Evolutionary conservation across 1,284 basidiomycete species (phyloP).

Genomic region (Ceratobasidium sp.): DNA sequence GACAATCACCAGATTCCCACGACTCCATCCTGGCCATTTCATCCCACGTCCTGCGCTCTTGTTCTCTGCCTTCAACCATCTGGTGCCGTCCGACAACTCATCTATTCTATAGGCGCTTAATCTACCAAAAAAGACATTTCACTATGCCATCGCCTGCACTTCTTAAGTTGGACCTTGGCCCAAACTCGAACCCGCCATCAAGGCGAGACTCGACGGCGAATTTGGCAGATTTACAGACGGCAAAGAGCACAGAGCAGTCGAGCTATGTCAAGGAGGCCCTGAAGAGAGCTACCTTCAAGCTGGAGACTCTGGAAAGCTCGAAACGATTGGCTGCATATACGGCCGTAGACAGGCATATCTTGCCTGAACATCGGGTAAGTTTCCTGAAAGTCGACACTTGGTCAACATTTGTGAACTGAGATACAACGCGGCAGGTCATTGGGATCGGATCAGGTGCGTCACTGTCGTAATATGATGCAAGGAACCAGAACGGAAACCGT

Average conservation of each 20-base stretch:
- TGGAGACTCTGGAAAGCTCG: slow-evolving; percentile 71
- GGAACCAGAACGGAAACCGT: background rate
- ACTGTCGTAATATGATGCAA: slow-evolving; percentile 13
- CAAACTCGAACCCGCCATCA: slow-evolving; percentile 40
- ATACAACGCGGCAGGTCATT: slow-evolving; percentile 71
- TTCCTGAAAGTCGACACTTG: slow-evolving; percentile 3
- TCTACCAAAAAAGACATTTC: slow-evolving; percentile 3
- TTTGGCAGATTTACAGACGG: background rate
- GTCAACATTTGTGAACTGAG: slow-evolving; percentile 12
- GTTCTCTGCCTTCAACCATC: background rate
- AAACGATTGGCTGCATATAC: slow-evolving; percentile 94
- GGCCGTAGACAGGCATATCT: slow-evolving; percentile 92
- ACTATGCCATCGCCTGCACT: slow-evolving; percentile 38
- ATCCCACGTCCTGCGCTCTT: background rate
- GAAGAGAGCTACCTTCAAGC: slow-evolving; percentile 40
- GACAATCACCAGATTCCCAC: slow-evolving; percentile 37
- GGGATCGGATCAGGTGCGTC: slow-evolving; percentile 85
- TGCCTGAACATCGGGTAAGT: slow-evolving; percentile 83
- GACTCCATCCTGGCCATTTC: slow-evolving; percentile 37
- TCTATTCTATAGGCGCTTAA: background rate
- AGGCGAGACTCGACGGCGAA: slow-evolving; percentile 15
- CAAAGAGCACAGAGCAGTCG: slow-evolving; percentile 1
- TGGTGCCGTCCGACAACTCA: background rate
- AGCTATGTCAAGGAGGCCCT: slow-evolving; percentile 41
- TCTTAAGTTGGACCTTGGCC: slow-evolving; percentile 29